These are phyloP conservation scores for Inonotus hispidus DNA, from an alignment of 1,284 basidiomycete genomes.

Conservation along the genomic window DNA sequence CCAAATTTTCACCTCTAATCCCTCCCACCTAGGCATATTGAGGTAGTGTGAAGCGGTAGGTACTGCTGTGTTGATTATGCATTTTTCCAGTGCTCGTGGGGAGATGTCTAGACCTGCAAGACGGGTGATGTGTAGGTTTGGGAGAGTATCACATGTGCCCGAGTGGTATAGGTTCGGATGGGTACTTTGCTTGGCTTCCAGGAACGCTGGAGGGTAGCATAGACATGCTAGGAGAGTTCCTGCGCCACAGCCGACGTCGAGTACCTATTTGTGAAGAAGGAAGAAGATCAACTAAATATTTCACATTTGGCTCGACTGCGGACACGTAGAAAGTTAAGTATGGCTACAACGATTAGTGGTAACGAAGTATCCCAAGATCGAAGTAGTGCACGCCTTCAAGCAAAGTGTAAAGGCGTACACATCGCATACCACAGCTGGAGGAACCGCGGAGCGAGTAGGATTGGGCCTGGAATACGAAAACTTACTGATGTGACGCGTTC, in stretches of 20 bases:
- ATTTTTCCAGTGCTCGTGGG: slow-evolving; percentile 40
- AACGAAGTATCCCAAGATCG: no score
- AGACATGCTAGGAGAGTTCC: slow-evolving; percentile 67
- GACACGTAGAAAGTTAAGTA: no score
- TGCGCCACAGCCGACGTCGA: slow-evolving; percentile 79
- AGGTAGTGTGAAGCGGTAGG: slow-evolving; percentile 10
- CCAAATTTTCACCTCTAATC: slow-evolving; percentile 71
- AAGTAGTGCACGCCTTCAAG: no score
- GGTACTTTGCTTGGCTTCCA: slow-evolving; percentile 24
- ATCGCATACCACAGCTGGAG: no score
- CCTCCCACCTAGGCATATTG: slow-evolving; percentile 59
- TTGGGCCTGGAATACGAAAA: no score
- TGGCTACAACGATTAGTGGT: no score
- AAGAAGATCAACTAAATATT: no score
- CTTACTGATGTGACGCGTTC: slow-evolving; percentile 55
- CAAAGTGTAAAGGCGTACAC: no score
- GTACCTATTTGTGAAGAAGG: slow-evolving; percentile 58
- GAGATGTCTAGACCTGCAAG: slow-evolving; percentile 70
- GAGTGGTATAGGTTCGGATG: neutral
- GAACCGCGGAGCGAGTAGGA: no score
- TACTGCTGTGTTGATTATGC: slow-evolving; percentile 25
- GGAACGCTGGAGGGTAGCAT: slow-evolving; percentile 67
- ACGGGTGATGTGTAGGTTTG: slow-evolving; percentile 52
- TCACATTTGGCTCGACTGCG: no score
- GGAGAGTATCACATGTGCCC: slow-evolving; percentile 34